Evolutionary conservation across 371 early-diverging fungal genomes (phyloP), one percentile per base, ranked within the genome.

Genomic region (Rhizopus delemar): DNA sequence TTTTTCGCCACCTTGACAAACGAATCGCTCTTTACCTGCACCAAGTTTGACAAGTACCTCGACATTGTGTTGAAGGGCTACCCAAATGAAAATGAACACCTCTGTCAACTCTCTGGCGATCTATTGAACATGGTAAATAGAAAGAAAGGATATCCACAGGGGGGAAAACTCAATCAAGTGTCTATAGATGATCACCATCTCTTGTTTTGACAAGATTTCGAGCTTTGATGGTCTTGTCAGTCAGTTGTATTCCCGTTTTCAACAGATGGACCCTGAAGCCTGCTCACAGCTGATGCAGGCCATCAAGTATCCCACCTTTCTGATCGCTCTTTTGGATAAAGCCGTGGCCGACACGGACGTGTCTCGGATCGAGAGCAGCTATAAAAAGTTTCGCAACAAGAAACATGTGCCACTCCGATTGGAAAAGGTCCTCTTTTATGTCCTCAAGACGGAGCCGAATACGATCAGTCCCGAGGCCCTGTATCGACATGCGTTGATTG

Each of bases 271-370:
- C 5, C 28, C 58, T 9, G 55, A 58, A 3, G 31, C 46, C 9
- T 62, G 59, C 35, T 50, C 58, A 41, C 55, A 57, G 11, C 41
- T 62, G 3, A 48, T 66, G 52, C 59, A 62, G 45, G 15, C 58
- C 31, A 62, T 62, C 29, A 52, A 51, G 59, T 66, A 66, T 43
- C 67, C 67, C 3, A 41, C 59, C 2, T 66, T 66, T 16, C 15
- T 56, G 0, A 35, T 66, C 8, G 33, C 46, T 9, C 31, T 66
- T 8, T 55, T 58, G 4, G 67, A 66, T 51, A 46, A 35, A 39
- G 67, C 67, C 4, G 35, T 66, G 16, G 46, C 67, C 6, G 63
- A 66, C 41, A 52, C 59, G 13, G 48, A 66, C n/a, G 22, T 52
- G 1, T 55, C 56, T 3, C n/a, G 15, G 0, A 62, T 62, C 0